A percentile compares a stretch with the other conserved stretches of the same genome.
phyloP scores from a whole-genome alignment of 805 yeast genomes.

The Lachancea quebecensis region DNA sequence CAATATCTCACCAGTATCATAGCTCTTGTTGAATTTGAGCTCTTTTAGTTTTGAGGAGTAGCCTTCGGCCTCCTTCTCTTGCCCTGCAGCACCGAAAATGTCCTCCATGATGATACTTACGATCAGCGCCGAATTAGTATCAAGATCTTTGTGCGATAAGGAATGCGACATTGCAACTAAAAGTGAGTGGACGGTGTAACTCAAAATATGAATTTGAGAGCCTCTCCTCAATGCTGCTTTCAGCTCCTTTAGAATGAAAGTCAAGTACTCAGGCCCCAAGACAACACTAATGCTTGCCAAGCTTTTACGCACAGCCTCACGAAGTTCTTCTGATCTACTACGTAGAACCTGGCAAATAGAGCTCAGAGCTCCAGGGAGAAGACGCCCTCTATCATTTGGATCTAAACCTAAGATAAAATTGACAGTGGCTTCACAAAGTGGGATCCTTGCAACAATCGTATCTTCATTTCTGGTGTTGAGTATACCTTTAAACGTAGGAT shows the following conservation, averaged over 20 bases:
- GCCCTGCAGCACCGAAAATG: constrained; percentile 83
- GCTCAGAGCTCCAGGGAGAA: constrained; percentile 77
- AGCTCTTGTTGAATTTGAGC: constrained; percentile 82
- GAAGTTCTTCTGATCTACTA: constrained; percentile 74
- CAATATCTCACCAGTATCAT: constrained; percentile 75
- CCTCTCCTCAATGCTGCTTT: constrained; percentile 77
- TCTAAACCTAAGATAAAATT: constrained; percentile 58
- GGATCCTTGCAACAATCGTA: constrained; percentile 67
- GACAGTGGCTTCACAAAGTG: constrained; percentile 74
- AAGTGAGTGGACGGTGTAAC: constrained; percentile 76
- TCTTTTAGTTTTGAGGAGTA: constrained; percentile 82
- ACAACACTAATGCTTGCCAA: constrained; percentile 55
- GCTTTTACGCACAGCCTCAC: constrained; percentile 78
- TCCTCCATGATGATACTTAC: constrained; percentile 84
- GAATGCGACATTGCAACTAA: constrained; percentile 44
- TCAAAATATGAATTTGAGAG: constrained; percentile 86
- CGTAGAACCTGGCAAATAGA: constrained; percentile 84
- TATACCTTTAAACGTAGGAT: constrained; percentile 54
- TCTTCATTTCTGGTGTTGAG: constrained; percentile 66
- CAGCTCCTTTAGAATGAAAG: constrained; percentile 71
- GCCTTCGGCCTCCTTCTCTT: constrained; percentile 92
- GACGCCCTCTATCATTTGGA: constrained; percentile 44
- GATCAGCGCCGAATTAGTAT: constrained; percentile 52
- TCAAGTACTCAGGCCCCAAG: constrained; percentile 68
- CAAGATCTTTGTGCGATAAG: constrained; percentile 65